phyloP scores from a whole-genome alignment of 2,329 filamentous ascomycete species.

The Colletotrichum destructivum region DNA sequence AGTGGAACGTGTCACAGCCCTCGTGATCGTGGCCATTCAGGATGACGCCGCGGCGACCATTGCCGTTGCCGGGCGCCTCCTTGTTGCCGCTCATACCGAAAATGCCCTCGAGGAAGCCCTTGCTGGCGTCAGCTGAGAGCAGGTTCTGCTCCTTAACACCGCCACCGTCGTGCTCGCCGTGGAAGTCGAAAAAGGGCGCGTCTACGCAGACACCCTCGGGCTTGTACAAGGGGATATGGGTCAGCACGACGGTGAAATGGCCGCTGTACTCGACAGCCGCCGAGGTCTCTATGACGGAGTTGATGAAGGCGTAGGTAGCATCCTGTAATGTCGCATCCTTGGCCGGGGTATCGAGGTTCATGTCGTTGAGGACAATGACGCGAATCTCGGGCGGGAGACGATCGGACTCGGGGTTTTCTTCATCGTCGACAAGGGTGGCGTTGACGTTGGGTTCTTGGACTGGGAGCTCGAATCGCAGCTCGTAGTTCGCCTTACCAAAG shows the following conservation, averaged over 20 bases:
- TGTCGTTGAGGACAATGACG: conserved; percentile 89
- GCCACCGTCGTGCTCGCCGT: conserved; percentile 72
- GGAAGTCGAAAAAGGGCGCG: conserved; percentile 85
- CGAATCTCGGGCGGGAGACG: conserved; percentile 78
- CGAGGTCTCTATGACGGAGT: conserved; percentile 75
- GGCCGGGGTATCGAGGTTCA: conserved; percentile 93
- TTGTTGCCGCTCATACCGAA: conserved; percentile 81
- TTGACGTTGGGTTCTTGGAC: conserved; percentile 56
- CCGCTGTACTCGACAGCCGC: conserved; percentile 73
- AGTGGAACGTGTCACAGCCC: conserved; percentile 93
- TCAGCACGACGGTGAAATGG: conserved; percentile 87
- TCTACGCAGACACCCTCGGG: conserved; percentile 86
- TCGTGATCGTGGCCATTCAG: conserved; percentile 96
- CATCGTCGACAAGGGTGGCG: conserved; percentile 59
- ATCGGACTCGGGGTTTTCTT: conserved; percentile 61
- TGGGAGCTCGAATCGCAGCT: conserved; percentile 80
- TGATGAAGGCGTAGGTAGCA: conserved; percentile 84
- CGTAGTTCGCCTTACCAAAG: conserved; percentile 94
- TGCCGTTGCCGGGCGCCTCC: conserved; percentile 71
- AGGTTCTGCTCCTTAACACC: conserved; percentile 94
- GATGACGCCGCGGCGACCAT: conserved; percentile 82
- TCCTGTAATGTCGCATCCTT: conserved; percentile 77
- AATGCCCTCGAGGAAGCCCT: conserved; percentile 85
- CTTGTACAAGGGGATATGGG: conserved; percentile 94
- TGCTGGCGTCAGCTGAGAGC: conserved; percentile 80